Evolutionary conservation across 2,329 filamentous ascomycete genomes (phyloP), one percentile per base, ranked within the genome.

Genomic region (Decorospora gaudefroyi): DNA sequence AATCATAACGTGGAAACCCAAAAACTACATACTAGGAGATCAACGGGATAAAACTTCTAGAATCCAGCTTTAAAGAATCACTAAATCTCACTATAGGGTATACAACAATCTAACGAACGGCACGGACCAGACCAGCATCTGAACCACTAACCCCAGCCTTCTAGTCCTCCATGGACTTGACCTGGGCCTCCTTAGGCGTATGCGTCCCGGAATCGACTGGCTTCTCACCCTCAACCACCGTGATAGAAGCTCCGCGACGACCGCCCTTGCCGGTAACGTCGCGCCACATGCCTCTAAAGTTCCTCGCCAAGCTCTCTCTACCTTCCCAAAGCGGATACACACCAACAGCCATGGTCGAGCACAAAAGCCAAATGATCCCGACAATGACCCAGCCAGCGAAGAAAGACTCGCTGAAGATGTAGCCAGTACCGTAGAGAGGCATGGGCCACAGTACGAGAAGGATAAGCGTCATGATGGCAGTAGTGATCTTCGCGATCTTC

Each of bases 381-480:
- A 69, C 65, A 1, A 82, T 76, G 9, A 90, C 82, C 87, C 87
- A 91, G 34, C 87, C 87, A 0, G 86, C 87, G 71, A 92, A 93
- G 76, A 93, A 93, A 4, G 76, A 76, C 73, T 87, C 85, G 66
- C 78, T 84, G 72, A 93, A 95, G 46, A 95, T 81, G 65, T 96
- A 96, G 0, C 81, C 81, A 0, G 79, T 79, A 12, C 89, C 90
- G 62, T 93, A 96, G 79, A 96, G 83, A 0, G 90, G 90, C 79
- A 96, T 92, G 0, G 90, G 90, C 90, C 90, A 95, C 11, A 96
- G 79, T 1, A 96, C 77, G 0, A 96, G 74, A 37, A 95, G 76
- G 0, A 83, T 76, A 0, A 95, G 51, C 0, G 88, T 88, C 73
- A 89, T 75, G 46, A 77, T 67, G 1, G 82, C 74, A 1, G 85